phyloP scores from a whole-genome alignment of 2,329 filamentous ascomycete species.

The Epichloe gansuensis region DNA sequence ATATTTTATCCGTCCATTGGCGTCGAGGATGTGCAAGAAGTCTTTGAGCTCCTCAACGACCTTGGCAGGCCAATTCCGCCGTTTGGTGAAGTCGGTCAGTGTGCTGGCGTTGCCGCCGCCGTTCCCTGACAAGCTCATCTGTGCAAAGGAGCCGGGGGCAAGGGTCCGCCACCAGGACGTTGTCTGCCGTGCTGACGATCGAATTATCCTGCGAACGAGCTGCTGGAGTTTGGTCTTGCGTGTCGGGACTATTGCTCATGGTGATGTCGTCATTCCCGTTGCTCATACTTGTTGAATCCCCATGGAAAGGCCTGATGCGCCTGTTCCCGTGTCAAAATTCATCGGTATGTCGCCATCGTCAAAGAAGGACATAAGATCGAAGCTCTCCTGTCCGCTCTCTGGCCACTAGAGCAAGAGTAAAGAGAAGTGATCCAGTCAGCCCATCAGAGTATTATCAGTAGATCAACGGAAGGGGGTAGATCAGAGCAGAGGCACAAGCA shows the following conservation, averaged over 20 bases:
- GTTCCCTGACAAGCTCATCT: conserved; percentile 18
- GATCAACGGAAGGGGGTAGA: neutral
- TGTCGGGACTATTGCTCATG: conserved; percentile 9
- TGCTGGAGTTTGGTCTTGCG: conserved; percentile 19
- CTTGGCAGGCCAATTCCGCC: conserved; percentile 71
- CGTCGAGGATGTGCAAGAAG: conserved; percentile 75
- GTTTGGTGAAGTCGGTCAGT: conserved; percentile 47
- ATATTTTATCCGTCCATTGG: conserved; percentile 73
- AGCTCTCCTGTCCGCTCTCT: conserved; percentile 17
- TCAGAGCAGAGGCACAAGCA: neutral
- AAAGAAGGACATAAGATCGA: conserved; percentile 32
- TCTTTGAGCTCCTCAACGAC: conserved; percentile 85
- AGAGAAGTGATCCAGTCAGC: conserved; percentile 1
- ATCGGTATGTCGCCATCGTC: conserved; percentile 32
- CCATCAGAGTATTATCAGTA: neutral
- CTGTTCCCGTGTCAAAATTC: conserved; percentile 27
- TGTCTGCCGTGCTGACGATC: conserved; percentile 23
- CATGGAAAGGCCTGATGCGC: conserved; percentile 6
- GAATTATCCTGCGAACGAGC: conserved; percentile 16
- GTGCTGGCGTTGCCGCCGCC: conserved; percentile 20
- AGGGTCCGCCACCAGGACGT: conserved; percentile 29
- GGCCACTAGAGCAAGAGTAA: conserved; percentile 1
- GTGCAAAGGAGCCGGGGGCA: conserved; percentile 27
- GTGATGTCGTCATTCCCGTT: conserved; percentile 9
- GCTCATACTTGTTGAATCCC: conserved; percentile 11